These are phyloP conservation scores for Candida maesae DNA, from an alignment of 805 yeast species.

Conservation along the genomic window DNA sequence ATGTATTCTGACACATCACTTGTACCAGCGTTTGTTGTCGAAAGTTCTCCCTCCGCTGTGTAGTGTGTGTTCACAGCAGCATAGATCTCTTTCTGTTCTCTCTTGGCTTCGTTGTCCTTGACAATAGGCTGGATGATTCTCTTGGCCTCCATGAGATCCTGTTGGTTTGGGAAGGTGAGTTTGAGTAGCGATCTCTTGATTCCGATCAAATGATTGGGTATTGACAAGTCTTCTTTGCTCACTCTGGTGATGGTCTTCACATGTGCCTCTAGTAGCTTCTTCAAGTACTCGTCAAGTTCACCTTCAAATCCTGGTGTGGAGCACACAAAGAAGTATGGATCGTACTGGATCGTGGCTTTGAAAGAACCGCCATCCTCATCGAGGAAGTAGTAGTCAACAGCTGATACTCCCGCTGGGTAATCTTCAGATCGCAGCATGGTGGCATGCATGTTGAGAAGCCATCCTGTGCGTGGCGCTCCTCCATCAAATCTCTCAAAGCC, in stretches of 20 bases:
- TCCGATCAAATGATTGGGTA: conserved; percentile 87
- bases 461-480: conserved; percentile 74
- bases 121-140: conserved; percentile 66
- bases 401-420: conserved; percentile 66
- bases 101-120: conserved; percentile 56
- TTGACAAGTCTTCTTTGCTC: conserved; percentile 71
- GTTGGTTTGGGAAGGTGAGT: conserved; percentile 68
- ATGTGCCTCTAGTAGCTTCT: conserved; percentile 59
- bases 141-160: conserved; percentile 74
- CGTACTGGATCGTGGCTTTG: conserved; percentile 76
- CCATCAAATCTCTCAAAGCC: conserved; percentile 80
- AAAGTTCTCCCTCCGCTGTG: conserved; percentile 16
- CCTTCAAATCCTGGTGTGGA: conserved; percentile 50
- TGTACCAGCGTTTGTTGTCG: conserved; percentile 21
- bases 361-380: conserved; percentile 97
- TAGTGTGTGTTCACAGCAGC: conserved; percentile 43
- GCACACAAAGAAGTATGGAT: conserved; percentile 80
- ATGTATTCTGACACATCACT: conserved; percentile 60
- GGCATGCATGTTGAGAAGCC: conserved; percentile 94
- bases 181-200: conserved; percentile 58
- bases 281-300: conserved; percentile 83
- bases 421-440: conserved; percentile 63
- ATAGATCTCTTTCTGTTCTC: conserved; percentile 65
- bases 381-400: conserved; percentile 89
- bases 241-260: conserved; percentile 55